Evolutionary conservation across 2,329 filamentous ascomycete species (phyloP).

Genomic region (Fusarium sulawesiense): DNA sequence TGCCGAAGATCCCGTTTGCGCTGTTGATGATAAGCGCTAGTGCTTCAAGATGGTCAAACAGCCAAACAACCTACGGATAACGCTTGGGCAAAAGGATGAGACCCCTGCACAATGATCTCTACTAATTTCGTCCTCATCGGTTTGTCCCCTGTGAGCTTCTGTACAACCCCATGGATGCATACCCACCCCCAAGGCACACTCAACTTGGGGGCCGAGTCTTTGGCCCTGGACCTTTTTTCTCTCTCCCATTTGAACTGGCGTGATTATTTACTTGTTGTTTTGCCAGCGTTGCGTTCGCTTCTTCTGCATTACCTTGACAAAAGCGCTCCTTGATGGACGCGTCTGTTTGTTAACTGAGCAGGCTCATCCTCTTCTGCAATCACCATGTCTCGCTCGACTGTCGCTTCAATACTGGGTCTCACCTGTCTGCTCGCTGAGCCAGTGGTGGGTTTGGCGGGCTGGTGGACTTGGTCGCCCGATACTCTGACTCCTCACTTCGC

Average conservation of each 20-base stretch:
- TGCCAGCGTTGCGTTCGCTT: slow-evolving; percentile 8
- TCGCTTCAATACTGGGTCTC: slow-evolving; percentile 12
- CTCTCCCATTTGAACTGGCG: background rate
- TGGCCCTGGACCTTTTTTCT: background rate
- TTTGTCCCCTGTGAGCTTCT: slow-evolving; percentile 1
- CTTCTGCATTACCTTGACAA: background rate
- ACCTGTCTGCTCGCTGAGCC: slow-evolving; percentile 17
- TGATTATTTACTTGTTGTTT: background rate
- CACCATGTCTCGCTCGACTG: slow-evolving; percentile 10
- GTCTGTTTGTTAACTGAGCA: background rate
- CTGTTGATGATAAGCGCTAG: slow-evolving; percentile 7
- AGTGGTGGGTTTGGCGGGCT: slow-evolving; percentile 26
- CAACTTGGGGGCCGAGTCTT: background rate
- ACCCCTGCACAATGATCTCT: slow-evolving; percentile 12
- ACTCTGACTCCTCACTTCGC: slow-evolving; percentile 36
- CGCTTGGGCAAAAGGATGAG: background rate
- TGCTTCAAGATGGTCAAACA: slow-evolving; percentile 6
- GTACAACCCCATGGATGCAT: slow-evolving; percentile 2
- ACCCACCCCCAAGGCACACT: background rate
- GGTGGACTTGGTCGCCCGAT: slow-evolving; percentile 34
- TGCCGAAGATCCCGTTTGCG: background rate
- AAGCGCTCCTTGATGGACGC: slow-evolving; percentile 9
- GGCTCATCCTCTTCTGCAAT: background rate
- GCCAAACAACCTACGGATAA: background rate
- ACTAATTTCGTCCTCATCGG: slow-evolving; percentile 7